These are phyloP conservation scores for Ceratobasidium sp. DNA, from an alignment of 1,284 basidiomycete species.

Conservation along the genomic window DNA sequence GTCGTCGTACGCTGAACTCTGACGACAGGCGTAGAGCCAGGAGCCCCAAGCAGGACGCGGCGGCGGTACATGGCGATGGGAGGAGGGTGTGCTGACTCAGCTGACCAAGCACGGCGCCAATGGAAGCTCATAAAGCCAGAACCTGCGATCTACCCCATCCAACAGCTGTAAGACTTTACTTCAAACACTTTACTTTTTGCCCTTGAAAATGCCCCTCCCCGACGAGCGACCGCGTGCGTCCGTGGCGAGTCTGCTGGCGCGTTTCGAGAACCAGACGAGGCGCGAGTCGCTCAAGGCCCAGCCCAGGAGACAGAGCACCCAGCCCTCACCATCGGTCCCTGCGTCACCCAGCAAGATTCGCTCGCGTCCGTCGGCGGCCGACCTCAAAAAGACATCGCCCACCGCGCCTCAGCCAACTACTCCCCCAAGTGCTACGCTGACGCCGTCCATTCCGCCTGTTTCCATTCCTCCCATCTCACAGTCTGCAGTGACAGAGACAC, in stretches of 20 bases:
- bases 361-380: background rate
- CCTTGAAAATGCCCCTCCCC: slow-evolving; percentile 44
- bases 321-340: slow-evolving; percentile 1
- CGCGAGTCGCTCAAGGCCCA: slow-evolving; percentile 38
- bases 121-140: background rate
- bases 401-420: background rate
- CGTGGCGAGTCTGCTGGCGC: slow-evolving; percentile 45
- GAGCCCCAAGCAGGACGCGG: slow-evolving; percentile 20
- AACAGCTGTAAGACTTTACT: too few relatives aligned
- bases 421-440: background rate
- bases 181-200: background rate
- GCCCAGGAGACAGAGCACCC: slow-evolving; percentile 35
- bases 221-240: slow-evolving; percentile 43
- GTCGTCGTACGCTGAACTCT: slow-evolving; percentile 27
- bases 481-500: background rate
- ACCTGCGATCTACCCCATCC: too few relatives aligned
- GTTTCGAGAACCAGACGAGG: slow-evolving; percentile 44
- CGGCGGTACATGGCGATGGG: slow-evolving; percentile 39
- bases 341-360: slow-evolving; percentile 13
- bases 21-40: slow-evolving; percentile 13
- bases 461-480: slow-evolving; percentile 19
- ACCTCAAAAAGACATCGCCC: slow-evolving; percentile 10
- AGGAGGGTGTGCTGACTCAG: background rate
- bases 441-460: background rate
- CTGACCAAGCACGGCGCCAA: background rate